Evolutionary conservation across 2,329 filamentous ascomycete genomes (phyloP).

Genomic region (Colletotrichum sansevieriae): DNA sequence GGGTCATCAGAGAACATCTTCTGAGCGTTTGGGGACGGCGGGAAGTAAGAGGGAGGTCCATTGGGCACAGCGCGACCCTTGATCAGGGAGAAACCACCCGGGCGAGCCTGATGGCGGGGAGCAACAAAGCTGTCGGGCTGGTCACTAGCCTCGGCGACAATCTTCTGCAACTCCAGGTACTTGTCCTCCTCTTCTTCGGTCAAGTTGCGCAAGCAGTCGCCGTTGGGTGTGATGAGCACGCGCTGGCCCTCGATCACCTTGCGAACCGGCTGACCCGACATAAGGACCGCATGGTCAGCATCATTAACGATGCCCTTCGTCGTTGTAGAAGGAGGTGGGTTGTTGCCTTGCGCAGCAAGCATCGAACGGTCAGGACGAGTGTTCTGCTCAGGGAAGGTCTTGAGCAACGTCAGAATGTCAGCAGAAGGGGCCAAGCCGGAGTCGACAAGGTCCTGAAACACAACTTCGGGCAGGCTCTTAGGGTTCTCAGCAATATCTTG

Average conservation of each 20-base stretch:
- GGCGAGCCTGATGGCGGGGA: conserved; percentile 65
- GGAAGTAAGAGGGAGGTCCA: conserved; percentile 73
- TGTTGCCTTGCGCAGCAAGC: conserved; percentile 19
- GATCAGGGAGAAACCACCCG: conserved; percentile 71
- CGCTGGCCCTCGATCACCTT: conserved; percentile 75
- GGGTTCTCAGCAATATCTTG: conserved; percentile 39
- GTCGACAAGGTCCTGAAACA: conserved; percentile 35
- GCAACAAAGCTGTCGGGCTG: conserved; percentile 69
- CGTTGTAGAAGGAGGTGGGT: conserved; percentile 43
- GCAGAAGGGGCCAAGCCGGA: conserved; percentile 19
- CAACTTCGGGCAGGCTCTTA: conserved; percentile 37
- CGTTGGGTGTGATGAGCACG: conserved; percentile 80
- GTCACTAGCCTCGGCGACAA: conserved; percentile 62
- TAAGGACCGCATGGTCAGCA: conserved; percentile 67
- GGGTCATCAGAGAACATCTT: conserved; percentile 62
- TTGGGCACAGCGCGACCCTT: conserved; percentile 75
- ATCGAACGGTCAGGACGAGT: conserved; percentile 23
- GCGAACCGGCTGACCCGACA: conserved; percentile 69
- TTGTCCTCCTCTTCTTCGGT: conserved; percentile 76
- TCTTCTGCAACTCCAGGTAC: conserved; percentile 77
- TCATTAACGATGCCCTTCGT: conserved; percentile 63
- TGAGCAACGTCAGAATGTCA: conserved; percentile 55
- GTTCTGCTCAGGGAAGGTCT: conserved; percentile 49
- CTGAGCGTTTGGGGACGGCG: conserved; percentile 59
- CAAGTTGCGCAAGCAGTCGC: conserved; percentile 81